A percentile compares a stretch with the other conserved stretches of the same genome.
Conservation (phyloP, 495 filamentous ascomycete species). For the Penicillium flavigenum region DNA sequence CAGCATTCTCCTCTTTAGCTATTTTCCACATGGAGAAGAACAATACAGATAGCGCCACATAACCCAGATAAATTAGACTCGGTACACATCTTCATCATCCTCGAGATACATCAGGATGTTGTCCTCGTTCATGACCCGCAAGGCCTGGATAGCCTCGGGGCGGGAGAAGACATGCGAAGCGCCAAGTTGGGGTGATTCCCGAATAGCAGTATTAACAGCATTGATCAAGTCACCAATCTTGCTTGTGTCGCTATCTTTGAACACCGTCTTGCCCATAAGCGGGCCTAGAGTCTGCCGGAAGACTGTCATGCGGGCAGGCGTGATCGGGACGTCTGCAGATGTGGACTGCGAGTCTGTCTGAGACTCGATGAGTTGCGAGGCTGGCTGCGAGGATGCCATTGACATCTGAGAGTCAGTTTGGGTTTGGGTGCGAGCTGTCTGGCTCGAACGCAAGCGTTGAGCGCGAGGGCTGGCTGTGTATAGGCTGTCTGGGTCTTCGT, state of each 20-base stretch:
- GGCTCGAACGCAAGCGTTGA: slow-evolving; percentile 44
- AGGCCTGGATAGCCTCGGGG: slow-evolving; percentile 71
- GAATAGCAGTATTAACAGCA: slow-evolving; percentile 73
- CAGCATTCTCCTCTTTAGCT: background rate
- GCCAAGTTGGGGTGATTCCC: slow-evolving; percentile 33
- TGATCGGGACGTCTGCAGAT: slow-evolving; percentile 49
- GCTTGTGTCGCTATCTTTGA: slow-evolving; percentile 71
- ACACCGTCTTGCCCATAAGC: slow-evolving; percentile 73
- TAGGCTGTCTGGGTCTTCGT: slow-evolving; percentile 46
- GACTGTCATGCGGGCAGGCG: slow-evolving; percentile 59
- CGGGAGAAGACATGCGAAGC: slow-evolving; percentile 58
- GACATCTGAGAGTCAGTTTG: slow-evolving; percentile 60
- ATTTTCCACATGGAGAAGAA: background rate
- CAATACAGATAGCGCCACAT: background rate
- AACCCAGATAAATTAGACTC: slow-evolving; percentile 36
- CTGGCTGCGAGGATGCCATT: slow-evolving; percentile 65
- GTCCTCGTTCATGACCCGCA: slow-evolving; percentile 73
- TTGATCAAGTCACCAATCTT: slow-evolving; percentile 71
- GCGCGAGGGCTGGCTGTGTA: slow-evolving; percentile 58
- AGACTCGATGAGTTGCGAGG: slow-evolving; percentile 62
- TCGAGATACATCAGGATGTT: slow-evolving; percentile 84
- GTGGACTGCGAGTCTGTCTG: slow-evolving; percentile 54
- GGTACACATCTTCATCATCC: slow-evolving; percentile 51
- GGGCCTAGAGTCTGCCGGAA: slow-evolving; percentile 82
- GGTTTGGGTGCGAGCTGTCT: slow-evolving; percentile 38